Conservation (phyloP, 495 filamentous ascomycete genomes). For the Daldinia loculata region DNA sequence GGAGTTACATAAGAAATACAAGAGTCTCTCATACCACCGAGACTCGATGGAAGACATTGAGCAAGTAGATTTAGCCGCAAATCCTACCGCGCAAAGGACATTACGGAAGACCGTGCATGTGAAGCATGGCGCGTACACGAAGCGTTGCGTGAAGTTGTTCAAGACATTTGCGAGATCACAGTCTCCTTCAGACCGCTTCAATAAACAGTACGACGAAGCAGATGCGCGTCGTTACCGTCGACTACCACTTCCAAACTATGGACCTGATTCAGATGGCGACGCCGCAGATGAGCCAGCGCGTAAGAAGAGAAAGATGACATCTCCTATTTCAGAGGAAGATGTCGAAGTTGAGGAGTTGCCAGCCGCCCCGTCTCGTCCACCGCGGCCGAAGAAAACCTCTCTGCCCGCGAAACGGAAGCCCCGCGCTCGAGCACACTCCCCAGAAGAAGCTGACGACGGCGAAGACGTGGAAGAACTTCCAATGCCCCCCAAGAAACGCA, state of each 20-base stretch:
- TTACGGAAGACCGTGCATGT: slow-evolving; percentile 52
- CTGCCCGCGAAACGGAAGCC: slow-evolving; percentile 11
- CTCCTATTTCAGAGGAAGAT: slow-evolving; percentile 30
- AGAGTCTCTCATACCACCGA: slow-evolving; percentile 46
- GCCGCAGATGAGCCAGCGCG: slow-evolving; percentile 20
- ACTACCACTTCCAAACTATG: slow-evolving; percentile 47
- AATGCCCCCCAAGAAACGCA: slow-evolving; percentile 32
- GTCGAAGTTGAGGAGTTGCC: slow-evolving; percentile 38
- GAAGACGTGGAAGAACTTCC: slow-evolving; percentile 35
- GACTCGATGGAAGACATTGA: slow-evolving; percentile 50
- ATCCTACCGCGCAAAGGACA: slow-evolving; percentile 51
- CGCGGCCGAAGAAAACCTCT: slow-evolving; percentile 17
- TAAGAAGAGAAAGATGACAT: slow-evolving; percentile 39
- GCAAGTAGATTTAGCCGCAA: slow-evolving; percentile 47
- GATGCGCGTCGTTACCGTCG: slow-evolving; percentile 44
- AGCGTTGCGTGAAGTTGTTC: slow-evolving; percentile 56
- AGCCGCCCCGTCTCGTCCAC: slow-evolving; percentile 6
- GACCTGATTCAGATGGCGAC: slow-evolving; percentile 43
- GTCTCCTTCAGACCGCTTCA: slow-evolving; percentile 37
- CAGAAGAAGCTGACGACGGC: slow-evolving; percentile 21
- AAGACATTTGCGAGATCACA: slow-evolving; percentile 47
- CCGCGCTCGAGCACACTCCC: slow-evolving; percentile 5
- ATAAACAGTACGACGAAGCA: slow-evolving; percentile 41
- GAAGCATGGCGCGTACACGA: slow-evolving; percentile 58
- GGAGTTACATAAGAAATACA: slow-evolving; percentile 55